phyloP scores from a whole-genome alignment of 495 filamentous ascomycete species.

The Haplographium delicatum region DNA sequence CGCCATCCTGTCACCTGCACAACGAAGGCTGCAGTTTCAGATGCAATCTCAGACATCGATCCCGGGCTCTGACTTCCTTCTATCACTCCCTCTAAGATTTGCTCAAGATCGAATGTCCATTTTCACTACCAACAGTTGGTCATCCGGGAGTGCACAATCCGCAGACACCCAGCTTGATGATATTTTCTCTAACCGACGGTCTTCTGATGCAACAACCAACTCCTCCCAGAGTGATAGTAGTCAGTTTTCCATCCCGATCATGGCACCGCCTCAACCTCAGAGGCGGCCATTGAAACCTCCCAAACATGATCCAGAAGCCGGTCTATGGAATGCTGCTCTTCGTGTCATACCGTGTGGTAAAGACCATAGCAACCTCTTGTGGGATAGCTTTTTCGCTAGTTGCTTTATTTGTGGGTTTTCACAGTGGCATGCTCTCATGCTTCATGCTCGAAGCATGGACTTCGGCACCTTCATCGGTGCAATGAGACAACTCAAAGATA shows the following conservation, averaged over 20 bases:
- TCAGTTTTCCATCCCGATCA: background rate
- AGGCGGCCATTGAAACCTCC: constrained; percentile 1
- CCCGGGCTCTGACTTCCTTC: background rate
- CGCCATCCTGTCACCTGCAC: background rate
- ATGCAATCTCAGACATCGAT: background rate
- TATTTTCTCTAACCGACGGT: constrained; percentile 8
- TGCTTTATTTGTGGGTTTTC: constrained; percentile 19
- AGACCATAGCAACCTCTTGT: constrained; percentile 14
- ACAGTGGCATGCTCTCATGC: constrained; percentile 18
- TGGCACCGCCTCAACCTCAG: background rate
- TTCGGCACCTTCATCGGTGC: constrained; percentile 6
- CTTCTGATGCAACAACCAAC: constrained; percentile 6
- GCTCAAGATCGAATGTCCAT: background rate
- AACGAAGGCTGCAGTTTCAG: background rate
- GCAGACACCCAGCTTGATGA: constrained; percentile 8
- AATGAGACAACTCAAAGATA: constrained; percentile 4
- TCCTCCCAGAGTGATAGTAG: constrained; percentile 13
- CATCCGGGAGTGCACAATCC: constrained; percentile 1
- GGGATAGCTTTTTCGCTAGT: constrained; percentile 8
- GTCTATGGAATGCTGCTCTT: constrained; percentile 14
- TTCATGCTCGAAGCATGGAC: constrained; percentile 14
- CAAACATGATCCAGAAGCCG: constrained; percentile 16
- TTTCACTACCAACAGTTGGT: background rate
- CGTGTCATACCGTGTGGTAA: constrained; percentile 18
- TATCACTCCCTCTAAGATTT: background rate